Percentiles rank a stretch among this genome's conserved stretches.
These are phyloP conservation scores for Cordia subcordata DNA, from an alignment of 257 asterid species.

Conservation along the genomic window DNA sequence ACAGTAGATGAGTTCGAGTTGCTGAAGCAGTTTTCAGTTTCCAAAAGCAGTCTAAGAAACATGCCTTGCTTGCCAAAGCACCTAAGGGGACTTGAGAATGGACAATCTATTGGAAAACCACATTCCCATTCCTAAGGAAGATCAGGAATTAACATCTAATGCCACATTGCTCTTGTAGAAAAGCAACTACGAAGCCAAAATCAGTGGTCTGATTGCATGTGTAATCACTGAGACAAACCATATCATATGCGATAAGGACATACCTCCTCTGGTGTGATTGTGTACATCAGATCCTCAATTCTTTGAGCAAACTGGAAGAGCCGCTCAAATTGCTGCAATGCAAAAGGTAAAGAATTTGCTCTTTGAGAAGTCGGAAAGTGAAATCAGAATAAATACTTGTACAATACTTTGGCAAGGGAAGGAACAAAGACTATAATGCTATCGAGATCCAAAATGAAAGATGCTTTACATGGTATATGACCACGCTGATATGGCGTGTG, in stretches of 20 bases:
- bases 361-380: neutral
- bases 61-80: too few species aligned
- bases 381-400: conserved; percentile 9
- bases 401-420: neutral
- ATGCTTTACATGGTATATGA: conserved; percentile 72
- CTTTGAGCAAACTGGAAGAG: conserved; percentile 88
- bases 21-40: too few species aligned
- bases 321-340: conserved; percentile 86
- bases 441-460: conserved; percentile 10
- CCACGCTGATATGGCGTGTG: conserved; percentile 70
- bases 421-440: conserved; percentile 2
- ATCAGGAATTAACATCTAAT: too few species aligned
- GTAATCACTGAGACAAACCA: neutral
- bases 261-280: conserved; percentile 85
- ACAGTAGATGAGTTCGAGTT: too few species aligned
- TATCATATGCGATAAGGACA: conserved; percentile 15
- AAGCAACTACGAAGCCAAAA: neutral
- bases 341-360: neutral
- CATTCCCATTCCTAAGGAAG: too few species aligned
- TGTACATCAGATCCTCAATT: conserved; percentile 75
- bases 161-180: neutral
- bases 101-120: too few species aligned
- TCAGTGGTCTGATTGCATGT: neutral
- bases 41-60: too few species aligned
- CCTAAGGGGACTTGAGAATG: too few species aligned